Conservation (phyloP, 805 yeast genomes). For the Komagataella ulmi region DNA sequence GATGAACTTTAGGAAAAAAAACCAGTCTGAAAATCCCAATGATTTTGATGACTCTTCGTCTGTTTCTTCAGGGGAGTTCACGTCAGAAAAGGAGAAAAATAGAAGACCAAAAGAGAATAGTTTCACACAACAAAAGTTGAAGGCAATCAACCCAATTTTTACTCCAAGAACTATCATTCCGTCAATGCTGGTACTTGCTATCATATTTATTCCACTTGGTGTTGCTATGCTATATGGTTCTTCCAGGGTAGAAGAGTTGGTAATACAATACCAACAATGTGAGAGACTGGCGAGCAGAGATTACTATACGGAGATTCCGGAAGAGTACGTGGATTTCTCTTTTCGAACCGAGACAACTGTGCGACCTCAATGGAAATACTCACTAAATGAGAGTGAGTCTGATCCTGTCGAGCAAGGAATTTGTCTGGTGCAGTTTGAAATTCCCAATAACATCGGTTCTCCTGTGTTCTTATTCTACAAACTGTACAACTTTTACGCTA, state of each 20-base stretch:
- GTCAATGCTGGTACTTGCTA: conserved; percentile 54
- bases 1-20: conserved; percentile 7
- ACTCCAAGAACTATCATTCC: conserved; percentile 92
- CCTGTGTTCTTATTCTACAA: conserved; percentile 74
- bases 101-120: conserved; percentile 54
- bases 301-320: conserved; percentile 43
- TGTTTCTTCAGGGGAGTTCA: conserved; percentile 17
- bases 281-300: conserved; percentile 28
- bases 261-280: conserved; percentile 70
- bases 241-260: conserved; percentile 60
- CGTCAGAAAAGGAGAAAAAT: conserved; percentile 24
- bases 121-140: conserved; percentile 41
- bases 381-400: conserved; percentile 23
- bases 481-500: conserved; percentile 79
- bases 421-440: conserved; percentile 62
- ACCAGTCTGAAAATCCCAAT: conserved; percentile 3
- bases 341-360: conserved; percentile 31
- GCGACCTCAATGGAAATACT: conserved; percentile 56
- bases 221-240: conserved; percentile 72
- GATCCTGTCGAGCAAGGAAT: conserved; percentile 31
- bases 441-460: conserved; percentile 60
- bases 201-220: conserved; percentile 86
- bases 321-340: conserved; percentile 38
- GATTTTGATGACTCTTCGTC: conserved; percentile 25
- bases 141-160: conserved; percentile 61